Conservation (phyloP, 768 basidiomycete genomes). For the Rhodotorula toruloides region DNA sequence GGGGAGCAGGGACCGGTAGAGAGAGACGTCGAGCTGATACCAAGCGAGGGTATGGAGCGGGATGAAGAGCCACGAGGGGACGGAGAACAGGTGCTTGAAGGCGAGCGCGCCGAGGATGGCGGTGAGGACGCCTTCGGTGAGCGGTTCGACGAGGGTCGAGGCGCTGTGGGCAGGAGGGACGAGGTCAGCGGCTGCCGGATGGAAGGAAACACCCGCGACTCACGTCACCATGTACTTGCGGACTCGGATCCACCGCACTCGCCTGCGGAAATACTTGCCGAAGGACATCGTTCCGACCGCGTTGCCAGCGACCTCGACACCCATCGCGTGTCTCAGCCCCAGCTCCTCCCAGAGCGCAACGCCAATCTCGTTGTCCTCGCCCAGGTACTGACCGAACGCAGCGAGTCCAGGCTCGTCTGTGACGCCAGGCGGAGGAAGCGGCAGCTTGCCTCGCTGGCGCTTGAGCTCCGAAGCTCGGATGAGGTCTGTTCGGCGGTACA, state of each 20-base stretch:
- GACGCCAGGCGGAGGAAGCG: conserved; percentile 3
- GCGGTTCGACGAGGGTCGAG: conserved; percentile 83
- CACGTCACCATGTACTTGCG: conserved; percentile 82
- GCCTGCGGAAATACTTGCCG: conserved; percentile 74
- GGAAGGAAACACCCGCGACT: not conserved
- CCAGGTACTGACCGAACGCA: conserved; percentile 79
- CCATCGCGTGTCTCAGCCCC: conserved; percentile 77
- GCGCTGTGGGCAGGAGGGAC: conserved; percentile 43
- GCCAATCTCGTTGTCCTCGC: conserved; percentile 98
- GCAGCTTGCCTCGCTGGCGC: conserved; percentile 4
- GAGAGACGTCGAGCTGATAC: conserved; percentile 74
- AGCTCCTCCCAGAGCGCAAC: conserved; percentile 89
- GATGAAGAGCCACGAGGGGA: conserved; percentile 50
- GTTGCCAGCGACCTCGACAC: conserved; percentile 83
- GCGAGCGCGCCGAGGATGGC: conserved; percentile 62
- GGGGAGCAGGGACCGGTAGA: conserved; percentile 65
- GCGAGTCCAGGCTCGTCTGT: conserved; percentile 50
- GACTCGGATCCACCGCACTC: conserved; percentile 94
- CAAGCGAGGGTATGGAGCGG: conserved; percentile 56
- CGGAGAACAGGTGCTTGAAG: conserved; percentile 55
- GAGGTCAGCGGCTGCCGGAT: not conserved
- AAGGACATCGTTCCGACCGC: conserved; percentile 82
- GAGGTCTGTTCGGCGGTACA: conserved; percentile 85
- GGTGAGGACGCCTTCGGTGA: conserved; percentile 77
- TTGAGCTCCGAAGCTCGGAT: conserved; percentile 59